Evolutionary conservation across 768 basidiomycete species (phyloP), one percentile per base, ranked within the genome.

Genomic region (Podaxis rugospora): DNA sequence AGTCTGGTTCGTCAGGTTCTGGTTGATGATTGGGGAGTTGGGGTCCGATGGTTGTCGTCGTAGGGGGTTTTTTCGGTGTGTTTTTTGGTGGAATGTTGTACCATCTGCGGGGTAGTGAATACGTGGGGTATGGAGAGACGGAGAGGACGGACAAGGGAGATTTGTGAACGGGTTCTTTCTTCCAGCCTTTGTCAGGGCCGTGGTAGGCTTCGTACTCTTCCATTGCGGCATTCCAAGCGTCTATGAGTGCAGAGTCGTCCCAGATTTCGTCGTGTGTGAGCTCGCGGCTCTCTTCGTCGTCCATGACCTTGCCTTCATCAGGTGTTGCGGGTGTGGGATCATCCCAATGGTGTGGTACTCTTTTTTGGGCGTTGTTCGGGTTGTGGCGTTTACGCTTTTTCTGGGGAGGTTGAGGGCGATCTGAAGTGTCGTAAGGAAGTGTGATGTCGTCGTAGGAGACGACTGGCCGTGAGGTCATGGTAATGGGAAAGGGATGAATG

Each of bases 181-280:
- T 90, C 92, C 92, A 93, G 4, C 77, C 77, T 68, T 90, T 85
- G 3, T 81, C 83, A 14, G 79, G 78, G 0, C 91, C 92, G 66
- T 93, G 83, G 64, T 79, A 83, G 16, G 82, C 83, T 75, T 89
- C 80, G 65, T 92, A 93, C 69, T 93, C 92, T 60, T 89, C 89
- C 64, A 80, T 84, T 16, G 92, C 92, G 62, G 91, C 87, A 69
- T 93, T 82, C 92, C 92, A 93, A 18, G 92, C 92, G 55, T 89
- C 80, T 49, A 93, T 82, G 64, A 93, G 80, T 3, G 88, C 89
- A 37, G 89, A 88, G 69, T 93, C 92, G 64, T 93, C 92, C 92
- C 92, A 93, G 39, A 92, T 85, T 67, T 93, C 91, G 51, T 86
- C 82, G 36, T 87, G 80, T 7, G 87, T 84, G 61, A 92, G 78